Evolutionary conservation across 768 basidiomycete genomes (phyloP), one percentile per base, ranked within the genome.

Genomic region (Boletus coccyginus): DNA sequence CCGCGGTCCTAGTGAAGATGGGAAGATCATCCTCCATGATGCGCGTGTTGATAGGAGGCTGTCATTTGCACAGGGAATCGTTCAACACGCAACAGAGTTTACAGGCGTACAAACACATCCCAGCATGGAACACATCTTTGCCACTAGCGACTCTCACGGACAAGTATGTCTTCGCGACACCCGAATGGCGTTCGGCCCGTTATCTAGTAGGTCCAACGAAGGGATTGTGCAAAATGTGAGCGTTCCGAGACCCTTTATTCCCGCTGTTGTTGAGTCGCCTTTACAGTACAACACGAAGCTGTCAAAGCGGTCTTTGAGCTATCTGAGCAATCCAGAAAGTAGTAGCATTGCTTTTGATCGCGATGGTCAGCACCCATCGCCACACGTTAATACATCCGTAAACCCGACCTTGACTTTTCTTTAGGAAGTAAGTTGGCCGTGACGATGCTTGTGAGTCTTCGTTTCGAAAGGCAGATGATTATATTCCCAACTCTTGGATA

Each of bases 31-130:
- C 36, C 75, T 83, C 36, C 82, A 86, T 57, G 90, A 92, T 64
- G 72, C 74, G 16, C 81, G 90, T 19, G 71, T 71, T 19, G 68
- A 67, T 41, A 60, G 57, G 47, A 70, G 68, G 27, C 55, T 66
- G 49, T 66, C 70, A 21, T 69, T 73, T 12, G 79, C 81, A 3
- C 81, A 82, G 55, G 77, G 80, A 41, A 81, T 74, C 14, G 61
- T 90, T 7, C 81, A 83, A 61, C 72, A 84, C 8, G 61, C 66
- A 13, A 61, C 77, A 44, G 86, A 88, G 63, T 81, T 87, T 51
- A 86, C 86, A 0, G 81, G 82, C 40, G 81, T 86, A 7, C 78
- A 84, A 60, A 85, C 79, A 51, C 88, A 92, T 64, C 90, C 90
- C 13, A 65, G 58, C 32, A 82, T 86, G 75, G 82, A 86, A 38